Base-by-base conservation (phyloP, 495 filamentous ascomycete species). In the Cairneyella variabilis region DNA sequence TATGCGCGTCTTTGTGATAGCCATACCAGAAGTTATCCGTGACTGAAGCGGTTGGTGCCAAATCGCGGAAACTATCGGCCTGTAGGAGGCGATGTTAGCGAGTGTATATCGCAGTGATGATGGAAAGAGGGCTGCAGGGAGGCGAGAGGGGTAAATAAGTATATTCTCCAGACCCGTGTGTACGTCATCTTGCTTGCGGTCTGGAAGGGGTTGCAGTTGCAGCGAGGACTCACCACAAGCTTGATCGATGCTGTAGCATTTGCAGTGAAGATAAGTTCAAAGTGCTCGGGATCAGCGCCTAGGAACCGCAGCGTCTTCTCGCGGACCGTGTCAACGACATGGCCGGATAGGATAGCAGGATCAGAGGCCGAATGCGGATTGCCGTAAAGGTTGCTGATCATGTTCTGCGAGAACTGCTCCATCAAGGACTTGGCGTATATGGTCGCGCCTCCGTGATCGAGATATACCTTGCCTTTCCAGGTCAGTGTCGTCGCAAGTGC, bases 361-460 rank as follows among this genome's bases (percentile, higher is more conserved):
- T 74, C 67, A 30, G 85, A 88, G 22, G 75, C 73, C 0, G 88
- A 90, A 61, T 91, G 88, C 5, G 88, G 88, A 59, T 91, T 91
- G 20, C 88, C 86, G 53, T 83, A 83, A 32, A 91, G 74, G 54
- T 77, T 77, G 2, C 72, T 53, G 7, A 72, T 66, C 64, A 89
- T 72, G 45, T 80, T 77, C 1, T 70, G 50, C 17, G 79, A 75
- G 65, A 88, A 86, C 12, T 73, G 66, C 16, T 77, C 69, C 22
- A 88, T 66, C 20, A 83, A 71, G 11, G 85, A 83, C 61, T 70
- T 78, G 17, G 86, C 77, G 54, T 86, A 87, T 36, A 88, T 76
- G 3, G 87, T 88, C n/a, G 86, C 78, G 16, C 87, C 87, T 21
- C 79, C 80, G 71, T 91, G 86, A 60, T 90, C 87, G 23, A 91